Conservation (phyloP, 768 basidiomycete species). For the Collybiopsis luxurians region DNA sequence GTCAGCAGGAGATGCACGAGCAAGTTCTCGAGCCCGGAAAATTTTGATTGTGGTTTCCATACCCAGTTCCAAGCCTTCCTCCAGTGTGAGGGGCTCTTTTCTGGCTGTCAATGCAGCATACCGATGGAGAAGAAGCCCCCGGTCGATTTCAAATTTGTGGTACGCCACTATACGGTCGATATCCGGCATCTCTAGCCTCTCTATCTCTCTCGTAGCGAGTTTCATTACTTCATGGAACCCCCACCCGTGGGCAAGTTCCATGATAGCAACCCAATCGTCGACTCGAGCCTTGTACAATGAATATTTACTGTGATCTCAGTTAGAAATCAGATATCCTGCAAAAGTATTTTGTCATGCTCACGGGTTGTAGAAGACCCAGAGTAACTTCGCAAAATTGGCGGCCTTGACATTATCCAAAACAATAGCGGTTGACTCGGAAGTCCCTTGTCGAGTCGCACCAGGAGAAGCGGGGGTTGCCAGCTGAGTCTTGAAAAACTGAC, state of each 20-base stretch:
- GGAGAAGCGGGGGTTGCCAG: conserved; percentile 29
- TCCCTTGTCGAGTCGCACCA: conserved; percentile 29
- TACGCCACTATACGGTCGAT: conserved; percentile 57
- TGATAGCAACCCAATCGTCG: conserved; percentile 54
- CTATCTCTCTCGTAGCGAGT: conserved; percentile 59
- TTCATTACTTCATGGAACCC: conserved; percentile 52
- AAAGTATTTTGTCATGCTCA: conserved; percentile 21
- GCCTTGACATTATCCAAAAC: conserved; percentile 38
- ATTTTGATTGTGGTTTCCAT: conserved; percentile 49
- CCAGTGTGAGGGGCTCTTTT: conserved; percentile 44
- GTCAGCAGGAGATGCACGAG: conserved; percentile 27
- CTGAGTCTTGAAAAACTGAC: conserved; percentile 38
- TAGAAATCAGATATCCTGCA: not conserved
- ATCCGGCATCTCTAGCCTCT: conserved; percentile 41
- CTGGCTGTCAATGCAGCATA: conserved; percentile 55
- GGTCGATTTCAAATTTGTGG: conserved; percentile 46
- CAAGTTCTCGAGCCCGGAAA: conserved; percentile 46
- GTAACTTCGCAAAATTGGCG: conserved; percentile 40
- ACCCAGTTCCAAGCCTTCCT: conserved; percentile 56
- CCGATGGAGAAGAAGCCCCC: conserved; percentile 47
- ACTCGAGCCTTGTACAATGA: conserved; percentile 50
- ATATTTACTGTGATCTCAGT: conserved; percentile 41
- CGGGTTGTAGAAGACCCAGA: conserved; percentile 60
- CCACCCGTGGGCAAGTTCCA: conserved; percentile 59
- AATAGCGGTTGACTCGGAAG: conserved; percentile 40